Evolutionary conservation across 2,329 filamentous ascomycete genomes (phyloP).

Genomic region (Cadophora luteo-olivacea): DNA sequence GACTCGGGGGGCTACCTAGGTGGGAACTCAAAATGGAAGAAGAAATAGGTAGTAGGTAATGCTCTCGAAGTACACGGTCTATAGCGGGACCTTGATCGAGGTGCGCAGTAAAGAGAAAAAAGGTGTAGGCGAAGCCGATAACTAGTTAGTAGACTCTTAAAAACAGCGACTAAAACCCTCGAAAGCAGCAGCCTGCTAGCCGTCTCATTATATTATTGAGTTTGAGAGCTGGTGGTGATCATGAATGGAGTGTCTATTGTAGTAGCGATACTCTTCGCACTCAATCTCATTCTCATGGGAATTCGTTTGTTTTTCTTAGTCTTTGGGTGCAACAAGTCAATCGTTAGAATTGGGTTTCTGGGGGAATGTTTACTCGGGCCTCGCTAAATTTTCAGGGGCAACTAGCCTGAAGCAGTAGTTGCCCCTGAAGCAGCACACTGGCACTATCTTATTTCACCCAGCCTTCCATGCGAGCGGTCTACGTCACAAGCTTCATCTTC

Average conservation of each 20-base stretch:
- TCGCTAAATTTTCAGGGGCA: constrained; percentile 7
- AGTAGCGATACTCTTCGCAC: no score
- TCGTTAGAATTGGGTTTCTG: no score
- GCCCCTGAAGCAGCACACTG: neutral
- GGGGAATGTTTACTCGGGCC: constrained; percentile 4
- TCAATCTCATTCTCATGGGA: no score
- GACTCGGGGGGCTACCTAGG: constrained; percentile 8
- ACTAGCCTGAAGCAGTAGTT: neutral
- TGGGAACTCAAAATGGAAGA: neutral
- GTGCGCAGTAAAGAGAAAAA: constrained; percentile 2
- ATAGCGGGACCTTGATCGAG: neutral
- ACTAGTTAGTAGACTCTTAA: constrained; percentile 6
- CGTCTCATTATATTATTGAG: constrained; percentile 8
- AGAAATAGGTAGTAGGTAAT: neutral
- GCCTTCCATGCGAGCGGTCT: no score
- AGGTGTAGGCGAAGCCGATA: constrained; percentile 3
- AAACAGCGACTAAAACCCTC: constrained; percentile 12
- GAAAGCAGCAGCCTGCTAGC: constrained; percentile 12
- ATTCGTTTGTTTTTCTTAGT: no score
- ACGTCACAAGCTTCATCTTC: no score
- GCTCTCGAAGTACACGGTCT: constrained; percentile 2
- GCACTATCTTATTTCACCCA: no score
- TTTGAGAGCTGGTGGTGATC: neutral
- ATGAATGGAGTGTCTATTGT: no score
- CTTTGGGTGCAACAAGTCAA: no score